Percentiles rank a stretch among this genome's conserved stretches.
phyloP scores from a whole-genome alignment of 179 eudicot genomes.

The Beta lomatogona region DNA sequence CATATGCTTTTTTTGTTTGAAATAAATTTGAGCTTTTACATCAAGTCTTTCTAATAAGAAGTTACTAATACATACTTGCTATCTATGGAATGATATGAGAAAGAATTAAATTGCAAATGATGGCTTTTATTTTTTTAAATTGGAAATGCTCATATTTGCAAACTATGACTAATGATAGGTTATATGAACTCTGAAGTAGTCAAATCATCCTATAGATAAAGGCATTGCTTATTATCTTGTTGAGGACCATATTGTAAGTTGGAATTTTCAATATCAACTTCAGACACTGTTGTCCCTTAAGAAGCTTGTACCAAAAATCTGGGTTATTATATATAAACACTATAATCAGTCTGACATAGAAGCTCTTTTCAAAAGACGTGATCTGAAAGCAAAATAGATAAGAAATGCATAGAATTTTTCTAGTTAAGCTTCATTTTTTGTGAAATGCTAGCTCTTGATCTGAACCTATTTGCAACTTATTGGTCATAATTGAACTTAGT shows the following conservation, averaged over 20 bases:
- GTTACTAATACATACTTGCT: neutral
- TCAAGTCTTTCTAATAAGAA: neutral
- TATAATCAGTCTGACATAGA: neutral
- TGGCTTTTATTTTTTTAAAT: no score
- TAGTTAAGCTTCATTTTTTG: neutral
- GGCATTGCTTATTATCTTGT: neutral
- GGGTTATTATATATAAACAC: neutral
- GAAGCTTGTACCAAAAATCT: neutral
- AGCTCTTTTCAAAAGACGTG: neutral
- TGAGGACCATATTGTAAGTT: neutral
- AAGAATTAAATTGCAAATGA: neutral
- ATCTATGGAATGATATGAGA: neutral
- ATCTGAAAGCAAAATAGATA: neutral
- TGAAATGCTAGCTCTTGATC: neutral
- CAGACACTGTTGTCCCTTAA: neutral
- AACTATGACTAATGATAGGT: neutral
- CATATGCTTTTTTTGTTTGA: neutral
- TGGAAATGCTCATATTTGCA: no score
- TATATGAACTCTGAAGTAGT: neutral
- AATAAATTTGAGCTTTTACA: neutral
- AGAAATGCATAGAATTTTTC: neutral
- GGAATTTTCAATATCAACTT: neutral
- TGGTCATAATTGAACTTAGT: neutral
- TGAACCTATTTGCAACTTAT: neutral
- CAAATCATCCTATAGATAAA: neutral